Conservation (phyloP, 2,329 filamentous ascomycete genomes). For the Raffaelea deltoideospora region DNA sequence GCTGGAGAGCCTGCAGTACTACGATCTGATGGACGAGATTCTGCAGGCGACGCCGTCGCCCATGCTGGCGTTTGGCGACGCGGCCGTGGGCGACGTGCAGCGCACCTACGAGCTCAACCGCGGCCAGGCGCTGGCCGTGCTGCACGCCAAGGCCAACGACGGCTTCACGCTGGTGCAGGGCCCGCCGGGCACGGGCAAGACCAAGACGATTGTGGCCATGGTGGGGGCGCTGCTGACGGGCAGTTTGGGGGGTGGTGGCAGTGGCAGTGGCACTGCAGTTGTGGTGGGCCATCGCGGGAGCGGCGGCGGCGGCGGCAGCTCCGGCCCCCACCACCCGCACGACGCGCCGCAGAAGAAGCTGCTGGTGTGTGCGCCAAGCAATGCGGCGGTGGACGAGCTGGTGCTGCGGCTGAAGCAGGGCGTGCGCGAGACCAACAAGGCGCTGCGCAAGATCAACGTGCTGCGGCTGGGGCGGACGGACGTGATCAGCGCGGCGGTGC, state of each 20-base stretch:
- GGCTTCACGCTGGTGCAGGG: constrained; percentile 94
- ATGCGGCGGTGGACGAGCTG: constrained; percentile 90
- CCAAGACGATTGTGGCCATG: constrained; percentile 94
- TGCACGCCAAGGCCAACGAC: constrained; percentile 87
- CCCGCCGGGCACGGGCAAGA: constrained; percentile 93
- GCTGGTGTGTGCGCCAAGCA: constrained; percentile 93
- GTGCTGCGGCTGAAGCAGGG: constrained; percentile 85
- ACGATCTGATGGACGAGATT: constrained; percentile 89
- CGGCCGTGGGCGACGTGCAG: constrained; percentile 53
- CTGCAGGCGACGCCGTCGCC: constrained; percentile 74
- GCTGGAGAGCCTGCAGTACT: constrained; percentile 80
- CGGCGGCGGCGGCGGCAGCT: constrained; percentile 15
- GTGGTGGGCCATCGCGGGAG: constrained; percentile 31
- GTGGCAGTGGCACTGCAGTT: constrained; percentile 21
- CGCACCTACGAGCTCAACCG: constrained; percentile 71
- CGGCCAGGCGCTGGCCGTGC: constrained; percentile 81
- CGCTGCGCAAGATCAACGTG: constrained; percentile 64
- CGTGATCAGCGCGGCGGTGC: constrained; percentile 77
- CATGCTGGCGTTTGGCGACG: constrained; percentile 64
- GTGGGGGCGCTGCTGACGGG: constrained; percentile 71
- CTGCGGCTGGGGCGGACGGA: constrained; percentile 83
- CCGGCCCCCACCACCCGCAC: constrained; percentile 15
- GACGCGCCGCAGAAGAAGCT: constrained; percentile 55
- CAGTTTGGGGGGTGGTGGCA: constrained; percentile 27
- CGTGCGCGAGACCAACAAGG: constrained; percentile 61